phyloP scores from a whole-genome alignment of 176 grass and related monocot species.

The Otatea glauca region DNA sequence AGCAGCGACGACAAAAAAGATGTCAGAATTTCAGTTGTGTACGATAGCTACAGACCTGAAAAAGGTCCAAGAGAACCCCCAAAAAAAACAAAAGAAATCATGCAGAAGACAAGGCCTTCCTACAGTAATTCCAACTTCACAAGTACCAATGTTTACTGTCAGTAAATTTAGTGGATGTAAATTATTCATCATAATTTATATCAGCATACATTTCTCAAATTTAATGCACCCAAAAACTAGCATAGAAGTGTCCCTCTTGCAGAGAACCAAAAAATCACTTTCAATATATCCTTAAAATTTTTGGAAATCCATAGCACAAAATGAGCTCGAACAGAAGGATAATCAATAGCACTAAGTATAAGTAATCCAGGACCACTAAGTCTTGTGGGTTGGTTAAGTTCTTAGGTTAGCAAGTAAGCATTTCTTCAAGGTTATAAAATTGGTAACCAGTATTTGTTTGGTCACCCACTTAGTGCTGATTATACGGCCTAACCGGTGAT shows the following conservation, averaged over 20 bases:
- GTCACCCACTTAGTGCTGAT: background rate
- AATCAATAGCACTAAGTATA: slow-evolving; percentile 6
- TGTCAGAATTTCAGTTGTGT: background rate
- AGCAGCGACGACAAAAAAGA: background rate
- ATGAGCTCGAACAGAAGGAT: background rate
- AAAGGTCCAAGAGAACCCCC: background rate
- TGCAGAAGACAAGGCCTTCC: slow-evolving; percentile 19
- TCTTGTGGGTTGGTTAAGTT: slow-evolving; percentile 10
- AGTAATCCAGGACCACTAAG: slow-evolving; percentile 1
- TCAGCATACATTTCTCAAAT: slow-evolving; percentile 1
- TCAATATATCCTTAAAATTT: background rate
- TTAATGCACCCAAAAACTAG: background rate
- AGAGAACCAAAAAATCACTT: background rate
- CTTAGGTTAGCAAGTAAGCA: slow-evolving; percentile 3
- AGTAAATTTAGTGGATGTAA: slow-evolving; percentile 1
- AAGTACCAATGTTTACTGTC: background rate
- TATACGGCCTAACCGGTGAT: background rate
- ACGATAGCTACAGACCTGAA: slow-evolving; percentile 18
- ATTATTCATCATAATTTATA: slow-evolving; percentile 14
- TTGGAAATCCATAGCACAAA: background rate
- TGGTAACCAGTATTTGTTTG: background rate
- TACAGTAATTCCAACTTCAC: slow-evolving; percentile 23
- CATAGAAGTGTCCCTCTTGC: slow-evolving; percentile 8
- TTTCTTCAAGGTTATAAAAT: background rate
- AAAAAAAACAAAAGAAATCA: background rate